These are phyloP conservation scores for Pseudopediastrum boryanum DNA, from an alignment of 139 green algal genomes.

Conservation along the genomic window DNA sequence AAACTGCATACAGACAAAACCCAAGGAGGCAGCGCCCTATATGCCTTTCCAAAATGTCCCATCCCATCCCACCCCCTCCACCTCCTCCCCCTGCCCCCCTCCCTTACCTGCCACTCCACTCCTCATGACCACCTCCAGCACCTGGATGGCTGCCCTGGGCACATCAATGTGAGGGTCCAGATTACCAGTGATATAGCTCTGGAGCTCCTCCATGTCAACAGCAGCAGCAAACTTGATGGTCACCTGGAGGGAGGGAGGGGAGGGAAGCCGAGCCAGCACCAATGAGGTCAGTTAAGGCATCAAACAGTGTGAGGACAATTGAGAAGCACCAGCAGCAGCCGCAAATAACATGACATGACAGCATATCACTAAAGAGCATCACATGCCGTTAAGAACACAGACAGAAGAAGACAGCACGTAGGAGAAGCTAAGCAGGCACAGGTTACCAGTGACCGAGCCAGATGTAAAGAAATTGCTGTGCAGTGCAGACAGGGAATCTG, in stretches of 20 bases:
- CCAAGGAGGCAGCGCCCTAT: too few relatives aligned
- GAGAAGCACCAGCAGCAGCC: too few relatives aligned
- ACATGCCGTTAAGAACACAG: background rate
- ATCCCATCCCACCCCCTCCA: too few relatives aligned
- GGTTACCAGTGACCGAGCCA: too few relatives aligned
- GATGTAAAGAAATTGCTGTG: too few relatives aligned
- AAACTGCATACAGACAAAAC: too few relatives aligned
- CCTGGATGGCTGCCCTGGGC: constrained; percentile 25
- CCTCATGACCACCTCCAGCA: constrained; percentile 42
- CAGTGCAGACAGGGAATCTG: too few relatives aligned
- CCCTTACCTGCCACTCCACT: constrained; percentile 38
- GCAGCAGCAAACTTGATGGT: constrained; percentile 36
- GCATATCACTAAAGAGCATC: background rate
- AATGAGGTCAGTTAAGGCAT: background rate
- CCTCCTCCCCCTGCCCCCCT: too few relatives aligned
- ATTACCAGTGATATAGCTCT: constrained; percentile 2
- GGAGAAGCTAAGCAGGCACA: background rate
- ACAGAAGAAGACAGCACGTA: background rate
- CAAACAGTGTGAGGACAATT: background rate
- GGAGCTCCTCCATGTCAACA: constrained; percentile 26
- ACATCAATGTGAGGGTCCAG: background rate
- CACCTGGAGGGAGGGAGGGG: background rate
- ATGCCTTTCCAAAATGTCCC: too few relatives aligned
- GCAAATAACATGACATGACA: background rate
- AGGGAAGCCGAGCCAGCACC: background rate